Base-by-base conservation (phyloP, 495 filamentous ascomycete species). In the Podospora didyma region DNA sequence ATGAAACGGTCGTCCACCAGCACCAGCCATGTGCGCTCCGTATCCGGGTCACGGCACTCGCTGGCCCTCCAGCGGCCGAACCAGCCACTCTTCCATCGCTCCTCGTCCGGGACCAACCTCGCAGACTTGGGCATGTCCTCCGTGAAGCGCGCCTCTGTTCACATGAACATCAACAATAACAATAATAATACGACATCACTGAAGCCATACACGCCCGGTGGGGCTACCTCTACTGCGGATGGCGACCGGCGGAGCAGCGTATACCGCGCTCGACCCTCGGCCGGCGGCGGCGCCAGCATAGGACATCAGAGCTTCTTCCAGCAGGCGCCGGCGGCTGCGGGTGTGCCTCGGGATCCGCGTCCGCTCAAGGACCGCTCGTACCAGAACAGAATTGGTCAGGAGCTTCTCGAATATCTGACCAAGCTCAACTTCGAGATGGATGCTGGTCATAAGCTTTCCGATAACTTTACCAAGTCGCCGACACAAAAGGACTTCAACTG, bases 401-500 rank as follows among this genome's bases (percentile, higher is more conserved):
- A 99, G 67, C 75, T 99, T 16, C 71, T 96, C 58, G 95, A 99
- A 49, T 99, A 96, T 64, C 75, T 97, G 57, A 83, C 90, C 5
- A 82, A 89, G 26, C 85, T 94, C 65, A 93, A 94, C 58, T 99
- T 97, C 63, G 94, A 99, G 75, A 85, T 97, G 81, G 91, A 96
- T 59, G 96, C 94, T 88, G 96, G 95, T 66, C 86, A 97, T 69
- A 86, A 86, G 26, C 77, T 99, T 26, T 86, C 88, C 2, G 86
- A 90, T 49, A 96, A 96, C 59, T 88, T 89, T 17, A 82, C 94
- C 64, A 90, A 87, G 49, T 92, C 87, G 37, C 95, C 94, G n/a
- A 97, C 92, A 3, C 91, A 96, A 63, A 99, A 97, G 66, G 94
- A 99, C 69, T 99, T 97, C 73, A 90, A 92, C 66, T 86, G 80